Base-by-base conservation (phyloP, 2,329 filamentous ascomycete species). In the Ilyonectria mors-panacis region DNA sequence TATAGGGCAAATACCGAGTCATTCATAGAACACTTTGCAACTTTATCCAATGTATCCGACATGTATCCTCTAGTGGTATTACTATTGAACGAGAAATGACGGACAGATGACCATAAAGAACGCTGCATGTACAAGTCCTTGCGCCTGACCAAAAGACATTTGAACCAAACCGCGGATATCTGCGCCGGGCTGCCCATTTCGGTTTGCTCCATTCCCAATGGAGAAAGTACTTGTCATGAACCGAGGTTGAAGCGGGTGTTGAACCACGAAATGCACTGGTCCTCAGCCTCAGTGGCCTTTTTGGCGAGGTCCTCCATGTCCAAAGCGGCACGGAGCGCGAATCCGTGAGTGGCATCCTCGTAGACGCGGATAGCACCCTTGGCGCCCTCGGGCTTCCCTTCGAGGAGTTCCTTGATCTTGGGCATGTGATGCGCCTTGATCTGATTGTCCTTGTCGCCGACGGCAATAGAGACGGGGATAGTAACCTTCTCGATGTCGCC, bases 391-490 rank as follows among this genome's bases (percentile, higher is more conserved):
- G 75, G 74, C 67, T 81, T 79, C 19, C 75, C 78, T 53, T 78
- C 78, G 26, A 85, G 72, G 10, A 81, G 75, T 0, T 70, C 67
- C 64, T 79, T 78, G 50, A 84, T 78, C 62, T 72, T 58, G 42
- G 78, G 76, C 9, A 80, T 77, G 54, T 80, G 71, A 23, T 76
- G 74, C 23, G 68, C 39, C 0, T 78, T 71, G 45, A 88, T 70
- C 51, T 78, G 78, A 47, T 78, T 73, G 71, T 89, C 87, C 3
- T 77, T 72, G 37, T 85, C 83, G 4, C 82, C 85, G 6, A 86
- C 68, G 1, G 84, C 83, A 63, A 88, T 81, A 42, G 82, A 83
- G 28, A 86, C 69, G 3, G 87, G 87, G 15, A 81, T 65, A 2
- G 67, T 76, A 3, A 86, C 75, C 42, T 79, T 81, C 35, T 86